Evolutionary conservation across 352 stramenopile species (phyloP).

Genomic region (Aphanomyces stellatus): DNA sequence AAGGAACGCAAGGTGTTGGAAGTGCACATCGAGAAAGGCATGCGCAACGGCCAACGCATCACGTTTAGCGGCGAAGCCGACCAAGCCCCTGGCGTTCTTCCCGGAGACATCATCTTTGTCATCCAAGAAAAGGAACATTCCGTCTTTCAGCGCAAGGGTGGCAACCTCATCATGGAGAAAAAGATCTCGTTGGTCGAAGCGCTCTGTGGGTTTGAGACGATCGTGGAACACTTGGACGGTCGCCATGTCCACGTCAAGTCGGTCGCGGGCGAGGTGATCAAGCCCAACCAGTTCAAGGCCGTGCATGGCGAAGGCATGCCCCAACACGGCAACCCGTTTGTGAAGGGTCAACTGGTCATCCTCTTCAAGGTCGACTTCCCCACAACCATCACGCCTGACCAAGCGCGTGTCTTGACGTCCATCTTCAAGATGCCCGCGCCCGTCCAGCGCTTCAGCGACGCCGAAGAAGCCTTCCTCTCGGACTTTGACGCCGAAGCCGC

Average conservation of each 20-base stretch:
- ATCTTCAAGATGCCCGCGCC: conserved; percentile 45
- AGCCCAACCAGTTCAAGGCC: conserved; percentile 90
- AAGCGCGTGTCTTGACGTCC: conserved; percentile 62
- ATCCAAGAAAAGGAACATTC: conserved; percentile 96
- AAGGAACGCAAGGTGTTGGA: conserved; percentile 98
- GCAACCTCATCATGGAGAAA: conserved; percentile 95
- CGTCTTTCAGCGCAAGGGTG: conserved; percentile 94
- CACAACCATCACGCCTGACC: conserved; percentile 72
- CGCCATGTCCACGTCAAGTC: conserved; percentile 90
- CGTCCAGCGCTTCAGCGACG: conserved; percentile 37
- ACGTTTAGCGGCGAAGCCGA: conserved; percentile 95
- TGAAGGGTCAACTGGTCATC: conserved; percentile 97
- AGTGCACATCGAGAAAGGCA: conserved; percentile 98
- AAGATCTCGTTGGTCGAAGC: conserved; percentile 93
- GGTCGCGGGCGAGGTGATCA: conserved; percentile 88
- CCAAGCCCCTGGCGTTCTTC: conserved; percentile 88
- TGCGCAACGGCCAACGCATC: conserved; percentile 96
- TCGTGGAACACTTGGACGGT: conserved; percentile 89
- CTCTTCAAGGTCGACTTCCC: conserved; percentile 97
- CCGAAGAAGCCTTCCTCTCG: conserved; percentile 80
- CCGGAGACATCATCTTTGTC: conserved; percentile 96
- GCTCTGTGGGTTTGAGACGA: conserved; percentile 85
- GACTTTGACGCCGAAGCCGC: conserved; percentile 90
- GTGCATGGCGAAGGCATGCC: conserved; percentile 97
- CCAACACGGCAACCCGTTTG: conserved; percentile 95